Base-by-base conservation (phyloP, 1,284 basidiomycete genomes). In the Naganishia sp. region DNA sequence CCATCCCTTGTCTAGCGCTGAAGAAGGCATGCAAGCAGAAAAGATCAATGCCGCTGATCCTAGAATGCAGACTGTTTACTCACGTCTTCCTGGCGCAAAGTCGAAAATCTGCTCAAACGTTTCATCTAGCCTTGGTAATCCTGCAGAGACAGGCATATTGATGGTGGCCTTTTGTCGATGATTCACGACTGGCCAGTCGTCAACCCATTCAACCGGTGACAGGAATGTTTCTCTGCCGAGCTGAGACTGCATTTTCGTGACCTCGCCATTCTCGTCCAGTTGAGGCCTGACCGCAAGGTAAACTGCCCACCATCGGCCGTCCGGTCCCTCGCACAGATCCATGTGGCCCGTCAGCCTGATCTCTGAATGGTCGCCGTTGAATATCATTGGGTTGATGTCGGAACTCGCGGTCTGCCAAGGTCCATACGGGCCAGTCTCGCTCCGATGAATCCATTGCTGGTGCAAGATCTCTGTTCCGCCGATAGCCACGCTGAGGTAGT, bases 161-260 rank as follows among this genome's bases (percentile, higher is more conserved):
- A 68, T 21, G 41, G 45, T 53, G 18, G 69, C 52, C 6, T 63
- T 66, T 46, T 68, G 58, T n/a, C 65, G 49, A 11, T 28, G 28
- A 52, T 72, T 73, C 32, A 73, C 63, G 18, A 70, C 63, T 1
- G 72, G 71, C 72, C 72, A 73, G 41, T 65, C 72, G 23, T 71
- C 70, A 17, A 64, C 46, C 72, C 72, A 73, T 46, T 70, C 67
- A 25, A 70, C 60, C 2, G 67, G 67, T 6, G 67, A 56, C 45
- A 73, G 43, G 63, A 72, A 73, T n/a, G 70, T 69, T 52, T 73
- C 72, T n/a, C 69, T 46, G 3, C 71, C 71, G 9, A 73, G 68
- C 2, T 68, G 70, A 39, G 25, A 46, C 15, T 25, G 55, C 56
- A 60, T 58, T 15, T 43, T 41, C 28, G 50, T 43, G 6, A 23